phyloP scores from a whole-genome alignment of 129 eudicot species.

The Saussurea involucrata region DNA sequence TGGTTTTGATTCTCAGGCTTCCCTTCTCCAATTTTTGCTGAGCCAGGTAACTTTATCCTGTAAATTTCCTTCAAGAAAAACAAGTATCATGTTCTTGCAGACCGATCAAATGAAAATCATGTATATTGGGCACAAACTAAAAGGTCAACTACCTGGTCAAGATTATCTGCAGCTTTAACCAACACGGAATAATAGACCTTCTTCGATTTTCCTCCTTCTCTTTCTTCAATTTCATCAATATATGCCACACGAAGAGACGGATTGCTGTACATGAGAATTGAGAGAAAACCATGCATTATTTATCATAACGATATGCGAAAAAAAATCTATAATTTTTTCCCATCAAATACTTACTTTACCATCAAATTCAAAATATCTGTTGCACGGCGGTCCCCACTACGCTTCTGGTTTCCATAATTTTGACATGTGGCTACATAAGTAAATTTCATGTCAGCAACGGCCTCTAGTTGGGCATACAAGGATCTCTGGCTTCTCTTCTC shows the following conservation, averaged over 20 bases:
- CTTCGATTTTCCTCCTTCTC: conserved; percentile 68
- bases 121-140: conserved; percentile 3
- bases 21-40: conserved; percentile 98
- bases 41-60: conserved; percentile 91
- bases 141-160: conserved; percentile 71
- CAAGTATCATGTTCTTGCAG: conserved; percentile 7
- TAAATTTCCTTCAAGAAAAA: conserved; percentile 75
- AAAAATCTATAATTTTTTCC: neutral
- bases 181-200: conserved; percentile 93
- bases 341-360: conserved; percentile 75
- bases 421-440: conserved; percentile 98
- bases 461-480: conserved; percentile 81
- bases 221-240: conserved; percentile 97
- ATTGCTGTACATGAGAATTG: conserved; percentile 49
- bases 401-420: conserved; percentile 95
- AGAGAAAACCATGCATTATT: neutral
- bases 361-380: conserved; percentile 92
- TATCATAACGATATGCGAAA: neutral
- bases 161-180: conserved; percentile 92
- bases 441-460: conserved; percentile 96
- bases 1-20: conserved; percentile 99
- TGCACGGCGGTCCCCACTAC: conserved; percentile 97
- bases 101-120: conserved; percentile 8
- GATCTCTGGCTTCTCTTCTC: conserved; percentile 91
- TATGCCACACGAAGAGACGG: conserved; percentile 98